A percentile compares a stretch with the other conserved stretches of the same genome.
Evolutionary conservation across 1,284 basidiomycete genomes (phyloP).

Genomic region (Leccinum brunneo-olivaceum): DNA sequence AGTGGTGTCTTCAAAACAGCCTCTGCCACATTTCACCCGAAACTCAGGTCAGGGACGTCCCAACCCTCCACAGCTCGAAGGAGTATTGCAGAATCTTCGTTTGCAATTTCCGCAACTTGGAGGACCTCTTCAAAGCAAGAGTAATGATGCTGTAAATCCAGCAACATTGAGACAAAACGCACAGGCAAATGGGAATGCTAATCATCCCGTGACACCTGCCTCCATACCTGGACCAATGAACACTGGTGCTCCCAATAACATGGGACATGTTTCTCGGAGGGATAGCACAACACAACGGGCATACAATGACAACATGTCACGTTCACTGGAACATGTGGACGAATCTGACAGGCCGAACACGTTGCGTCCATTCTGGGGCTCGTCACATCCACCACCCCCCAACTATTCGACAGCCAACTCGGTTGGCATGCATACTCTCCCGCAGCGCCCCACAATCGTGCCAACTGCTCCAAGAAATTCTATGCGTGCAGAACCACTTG

Average conservation of each 20-base stretch:
- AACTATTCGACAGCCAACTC: constrained; percentile 1
- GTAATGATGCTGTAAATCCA: constrained; percentile 1
- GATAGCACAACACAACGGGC: constrained; percentile 3
- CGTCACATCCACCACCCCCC: constrained; percentile 1
- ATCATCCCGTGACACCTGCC: not conserved
- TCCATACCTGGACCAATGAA: not conserved
- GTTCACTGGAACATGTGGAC: not conserved
- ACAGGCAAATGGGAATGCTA: not conserved
- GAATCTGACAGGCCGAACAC: not conserved
- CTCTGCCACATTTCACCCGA: not conserved
- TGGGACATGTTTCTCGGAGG: not conserved
- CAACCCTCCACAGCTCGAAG: constrained; percentile 11
- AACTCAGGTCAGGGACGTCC: constrained; percentile 6
- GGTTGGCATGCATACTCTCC: constrained; percentile 10
- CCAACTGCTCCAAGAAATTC: constrained; percentile 5
- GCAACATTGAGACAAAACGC: not conserved
- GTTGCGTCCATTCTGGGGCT: not conserved
- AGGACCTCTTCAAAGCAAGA: constrained; percentile 1
- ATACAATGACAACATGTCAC: not conserved
- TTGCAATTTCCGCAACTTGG: constrained; percentile 16
- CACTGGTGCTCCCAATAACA: not conserved
- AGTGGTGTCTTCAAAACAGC: not conserved
- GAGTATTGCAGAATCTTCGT: constrained; percentile 13
- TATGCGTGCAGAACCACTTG: constrained; percentile 19
- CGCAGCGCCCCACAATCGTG: constrained; percentile 12